Conservation (phyloP, 2,329 filamentous ascomycete genomes). For the Ascochyta viciae-villosae region DNA sequence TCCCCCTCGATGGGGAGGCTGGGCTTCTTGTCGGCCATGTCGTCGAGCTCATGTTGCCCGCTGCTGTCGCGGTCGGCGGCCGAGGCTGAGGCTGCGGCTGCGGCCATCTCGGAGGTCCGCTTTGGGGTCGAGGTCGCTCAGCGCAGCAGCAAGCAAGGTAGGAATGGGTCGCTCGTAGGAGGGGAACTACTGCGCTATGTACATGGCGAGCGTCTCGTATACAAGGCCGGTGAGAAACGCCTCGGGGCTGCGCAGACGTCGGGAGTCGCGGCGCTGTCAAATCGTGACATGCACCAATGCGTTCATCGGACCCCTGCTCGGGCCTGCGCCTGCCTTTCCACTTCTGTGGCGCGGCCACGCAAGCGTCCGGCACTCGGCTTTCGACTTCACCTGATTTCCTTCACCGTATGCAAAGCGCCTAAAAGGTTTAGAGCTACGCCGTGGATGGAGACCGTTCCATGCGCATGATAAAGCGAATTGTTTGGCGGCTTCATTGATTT, state of each 20-base stretch:
- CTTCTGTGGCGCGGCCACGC: constrained; percentile 21
- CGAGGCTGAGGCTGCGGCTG: constrained; percentile 6
- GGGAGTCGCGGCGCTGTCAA: constrained; percentile 27
- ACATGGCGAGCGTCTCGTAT: constrained; percentile 20
- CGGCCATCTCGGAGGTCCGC: constrained; percentile 40
- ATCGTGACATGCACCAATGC: constrained; percentile 29
- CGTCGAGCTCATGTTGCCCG: constrained; percentile 46
- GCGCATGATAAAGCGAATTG: no score
- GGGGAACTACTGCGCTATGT: constrained; percentile 7
- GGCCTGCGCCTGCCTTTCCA: constrained; percentile 18
- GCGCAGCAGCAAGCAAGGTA: constrained; percentile 5
- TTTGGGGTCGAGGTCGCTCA: constrained; percentile 1
- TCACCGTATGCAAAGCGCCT: not conserved
- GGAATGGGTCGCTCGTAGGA: not conserved
- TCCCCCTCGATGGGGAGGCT: constrained; percentile 70
- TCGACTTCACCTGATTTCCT: not conserved
- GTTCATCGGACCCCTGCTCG: constrained; percentile 18
- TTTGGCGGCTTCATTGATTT: no score
- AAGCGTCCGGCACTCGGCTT: constrained; percentile 8
- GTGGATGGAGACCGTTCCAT: no score
- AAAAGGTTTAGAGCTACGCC: no score
- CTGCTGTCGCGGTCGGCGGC: constrained; percentile 29
- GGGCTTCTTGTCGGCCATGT: constrained; percentile 46
- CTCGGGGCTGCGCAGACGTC: constrained; percentile 20
- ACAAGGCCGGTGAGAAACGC: constrained; percentile 8